Conservation (phyloP, 148 eudicot genomes). For the Euryodendron excelsum region DNA sequence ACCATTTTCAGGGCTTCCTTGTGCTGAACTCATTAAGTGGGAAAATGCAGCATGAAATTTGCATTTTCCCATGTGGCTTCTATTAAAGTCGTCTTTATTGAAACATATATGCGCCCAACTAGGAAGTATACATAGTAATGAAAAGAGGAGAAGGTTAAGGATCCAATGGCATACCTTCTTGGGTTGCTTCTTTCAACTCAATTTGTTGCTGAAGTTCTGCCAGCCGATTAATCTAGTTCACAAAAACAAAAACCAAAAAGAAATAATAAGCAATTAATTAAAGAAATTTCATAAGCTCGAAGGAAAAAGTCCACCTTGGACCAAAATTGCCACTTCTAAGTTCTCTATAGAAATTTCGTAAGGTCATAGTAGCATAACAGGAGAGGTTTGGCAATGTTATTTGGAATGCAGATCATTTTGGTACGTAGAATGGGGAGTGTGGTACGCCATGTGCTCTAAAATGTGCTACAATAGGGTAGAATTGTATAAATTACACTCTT, state of each 20-base stretch:
- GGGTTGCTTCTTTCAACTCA: constrained; percentile 63
- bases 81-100: neutral
- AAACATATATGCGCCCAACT: neutral
- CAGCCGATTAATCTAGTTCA: constrained; percentile 60
- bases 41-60: neutral
- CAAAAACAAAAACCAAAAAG: constrained; percentile 7
- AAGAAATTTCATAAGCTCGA: neutral
- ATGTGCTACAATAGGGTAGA: too few relatives aligned
- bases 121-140: too few relatives aligned
- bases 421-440: too few relatives aligned
- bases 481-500: too few relatives aligned
- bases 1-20: neutral
- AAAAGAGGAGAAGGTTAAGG: neutral
- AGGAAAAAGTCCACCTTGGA: neutral
- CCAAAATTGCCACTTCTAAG: neutral
- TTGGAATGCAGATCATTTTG: too few relatives aligned
- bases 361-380: neutral
- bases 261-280: neutral
- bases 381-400: neutral
- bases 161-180: constrained; percentile 57
- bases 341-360: neutral
- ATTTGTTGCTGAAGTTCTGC: constrained; percentile 69
- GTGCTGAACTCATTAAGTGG: neutral
- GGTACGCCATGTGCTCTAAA: too few relatives aligned
- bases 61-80: neutral